phyloP scores from a whole-genome alignment of 139 green algal genomes.

The Diplosphaera chodatii region DNA sequence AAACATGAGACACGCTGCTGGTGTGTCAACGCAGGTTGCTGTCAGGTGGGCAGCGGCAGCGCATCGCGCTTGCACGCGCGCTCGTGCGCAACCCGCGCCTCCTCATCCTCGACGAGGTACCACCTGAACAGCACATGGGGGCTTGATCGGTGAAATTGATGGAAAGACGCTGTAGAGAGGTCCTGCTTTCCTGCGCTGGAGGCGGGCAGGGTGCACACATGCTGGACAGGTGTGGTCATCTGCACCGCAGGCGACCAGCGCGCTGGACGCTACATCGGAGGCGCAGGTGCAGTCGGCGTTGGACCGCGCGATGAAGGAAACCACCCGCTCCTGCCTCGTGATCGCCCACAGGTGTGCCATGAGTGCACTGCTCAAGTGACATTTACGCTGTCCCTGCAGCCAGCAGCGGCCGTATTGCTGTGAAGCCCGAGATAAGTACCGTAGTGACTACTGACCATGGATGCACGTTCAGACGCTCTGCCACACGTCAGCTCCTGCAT shows the following conservation, averaged over 20 bases:
- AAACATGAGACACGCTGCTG: not conserved
- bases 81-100: conserved; percentile 40
- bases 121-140: too few species aligned
- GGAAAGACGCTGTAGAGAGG: too few species aligned
- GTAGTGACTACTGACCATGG: too few species aligned
- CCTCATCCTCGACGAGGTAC: conserved; percentile 56
- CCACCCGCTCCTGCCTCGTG: conserved; percentile 57
- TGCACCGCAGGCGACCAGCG: conserved; percentile 37
- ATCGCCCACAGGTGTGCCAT: conserved; percentile 61
- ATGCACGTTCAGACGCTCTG: too few species aligned
- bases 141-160: too few species aligned
- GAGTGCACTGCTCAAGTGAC: not conserved
- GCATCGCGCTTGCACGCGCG: conserved; percentile 70
- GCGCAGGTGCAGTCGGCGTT: conserved; percentile 61
- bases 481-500: too few species aligned
- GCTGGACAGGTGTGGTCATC: too few species aligned
- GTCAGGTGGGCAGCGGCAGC: conserved; percentile 72
- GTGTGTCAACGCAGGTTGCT: conserved; percentile 34
- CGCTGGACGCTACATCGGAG: conserved; percentile 38
- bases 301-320: conserved; percentile 48
- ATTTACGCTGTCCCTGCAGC: not conserved
- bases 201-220: too few species aligned
- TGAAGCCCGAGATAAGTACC: too few species aligned
- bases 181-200: too few species aligned
- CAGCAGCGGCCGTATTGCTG: not conserved